Evolutionary conservation across 805 yeast genomes (phyloP), one percentile per base, ranked within the genome.

Genomic region (Starmerella riodocensis): DNA sequence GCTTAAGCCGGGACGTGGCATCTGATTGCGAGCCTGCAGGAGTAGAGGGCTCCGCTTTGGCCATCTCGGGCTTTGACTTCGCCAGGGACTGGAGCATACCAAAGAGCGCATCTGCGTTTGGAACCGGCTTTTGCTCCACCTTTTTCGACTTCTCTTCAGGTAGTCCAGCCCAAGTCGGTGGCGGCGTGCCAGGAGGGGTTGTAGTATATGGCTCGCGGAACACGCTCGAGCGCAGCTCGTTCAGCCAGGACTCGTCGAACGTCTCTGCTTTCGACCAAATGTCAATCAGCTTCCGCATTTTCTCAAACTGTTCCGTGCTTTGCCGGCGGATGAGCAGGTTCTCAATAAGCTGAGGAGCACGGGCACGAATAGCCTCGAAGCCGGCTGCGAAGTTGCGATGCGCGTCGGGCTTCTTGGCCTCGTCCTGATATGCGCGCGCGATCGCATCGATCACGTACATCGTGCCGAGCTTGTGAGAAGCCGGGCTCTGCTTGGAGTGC

Each of bases 391-490:
- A 32, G 14, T 29, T 33, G 12, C 23, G 36, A 6, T 22, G 12
- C 6, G 23, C 29, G 47, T 66, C 67, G 28, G 62, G 60, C 48
- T 74, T 71, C 49, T 70, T 69, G 40, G 86, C 79, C 53, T 75
- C 78, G 42, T 81, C 94, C 55, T 76, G 73, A 55, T 72, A 82
- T 20, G 78, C 85, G 61, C 97, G 74, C 39, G 82, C 91, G 48
- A 91, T 73, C 20, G 97, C 83, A 61, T 91, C 98, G 46, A 88
- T 75, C 47, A 85, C 86, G 59, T 91, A 91, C 57, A 91, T 65
- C 34, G 84, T 75, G 41, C 97, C 97, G 49, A 91, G 69, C 63
- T 86, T 91, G 62, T 88, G 93, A 35, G 86, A 62, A 18, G 76
- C 67, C 23, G 88, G 80, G 16, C 82, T 72, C 41, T 73, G 70